Percentiles rank a stretch among this genome's conserved stretches.
Evolutionary conservation across 352 stramenopile species (phyloP).

Genomic region (Globisporangium heterothallicum): DNA sequence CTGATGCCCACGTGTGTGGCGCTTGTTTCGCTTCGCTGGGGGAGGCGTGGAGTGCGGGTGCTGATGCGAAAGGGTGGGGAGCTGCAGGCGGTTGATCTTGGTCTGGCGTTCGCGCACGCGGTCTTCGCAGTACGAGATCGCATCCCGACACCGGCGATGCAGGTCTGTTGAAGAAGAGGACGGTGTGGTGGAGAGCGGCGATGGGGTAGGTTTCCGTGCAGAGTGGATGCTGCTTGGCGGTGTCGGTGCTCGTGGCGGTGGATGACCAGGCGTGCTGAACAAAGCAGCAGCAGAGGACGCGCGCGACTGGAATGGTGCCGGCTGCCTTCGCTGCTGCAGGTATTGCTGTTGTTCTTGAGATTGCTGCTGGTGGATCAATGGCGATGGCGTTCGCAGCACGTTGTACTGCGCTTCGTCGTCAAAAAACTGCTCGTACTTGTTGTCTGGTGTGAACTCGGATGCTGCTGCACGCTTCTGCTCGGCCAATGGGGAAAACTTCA

Average conservation of each 20-base stretch:
- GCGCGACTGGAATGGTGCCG: not conserved
- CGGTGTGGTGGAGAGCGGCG: not conserved
- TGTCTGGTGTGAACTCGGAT: constrained; percentile 4
- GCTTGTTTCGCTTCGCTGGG: constrained; percentile 14
- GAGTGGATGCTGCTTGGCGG: not conserved
- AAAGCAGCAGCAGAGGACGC: too few relatives aligned
- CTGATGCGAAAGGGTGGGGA: too few relatives aligned
- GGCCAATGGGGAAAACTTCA: constrained; percentile 39
- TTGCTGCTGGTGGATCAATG: constrained; percentile 17
- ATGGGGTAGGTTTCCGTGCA: not conserved
- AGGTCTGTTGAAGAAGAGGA: constrained; percentile 19
- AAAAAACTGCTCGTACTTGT: constrained; percentile 29
- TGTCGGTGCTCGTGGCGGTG: not conserved
- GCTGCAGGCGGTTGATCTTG: constrained; percentile 33
- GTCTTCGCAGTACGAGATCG: constrained; percentile 30
- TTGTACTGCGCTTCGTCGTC: constrained; percentile 43
- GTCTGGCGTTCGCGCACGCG: constrained; percentile 33
- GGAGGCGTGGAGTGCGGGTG: constrained; percentile 8
- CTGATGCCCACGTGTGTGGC: constrained; percentile 7
- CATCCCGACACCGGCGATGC: constrained; percentile 35
- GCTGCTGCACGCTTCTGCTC: constrained; percentile 22
- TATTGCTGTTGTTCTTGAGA: constrained; percentile 1
- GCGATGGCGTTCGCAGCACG: constrained; percentile 35
- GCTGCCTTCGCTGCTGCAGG: not conserved
- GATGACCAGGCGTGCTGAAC: constrained; percentile 2